phyloP scores from a whole-genome alignment of 2,329 filamentous ascomycete genomes.

The Mollisia scopiformis region DNA sequence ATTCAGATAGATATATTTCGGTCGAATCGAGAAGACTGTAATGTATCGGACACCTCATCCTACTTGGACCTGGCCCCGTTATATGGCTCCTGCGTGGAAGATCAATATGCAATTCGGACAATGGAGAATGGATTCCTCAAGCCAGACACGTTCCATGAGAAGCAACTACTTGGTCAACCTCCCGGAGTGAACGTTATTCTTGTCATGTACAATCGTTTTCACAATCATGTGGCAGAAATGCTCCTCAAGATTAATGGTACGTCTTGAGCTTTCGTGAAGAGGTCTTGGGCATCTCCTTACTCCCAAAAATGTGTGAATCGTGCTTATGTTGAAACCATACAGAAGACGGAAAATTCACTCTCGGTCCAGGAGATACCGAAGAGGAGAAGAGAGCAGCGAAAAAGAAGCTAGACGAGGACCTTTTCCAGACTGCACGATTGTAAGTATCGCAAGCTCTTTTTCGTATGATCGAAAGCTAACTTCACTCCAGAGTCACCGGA shows the following conservation, averaged over 20 bases:
- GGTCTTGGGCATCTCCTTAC: too few species aligned
- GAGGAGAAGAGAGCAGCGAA: constrained; percentile 1
- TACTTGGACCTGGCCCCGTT: constrained; percentile 51
- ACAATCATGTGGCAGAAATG: constrained; percentile 81
- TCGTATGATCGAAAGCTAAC: constrained; percentile 64
- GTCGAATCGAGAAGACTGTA: constrained; percentile 17
- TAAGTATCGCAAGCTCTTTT: constrained; percentile 40
- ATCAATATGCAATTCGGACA: constrained; percentile 59
- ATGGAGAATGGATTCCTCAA: constrained; percentile 73
- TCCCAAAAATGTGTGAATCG: too few species aligned
- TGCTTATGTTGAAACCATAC: too few species aligned
- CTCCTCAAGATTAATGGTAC: constrained; percentile 80
- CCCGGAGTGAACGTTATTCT: constrained; percentile 71
- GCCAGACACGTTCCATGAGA: constrained; percentile 70
- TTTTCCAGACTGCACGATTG: constrained; percentile 76
- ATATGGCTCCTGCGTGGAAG: constrained; percentile 45
- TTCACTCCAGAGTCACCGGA: constrained; percentile 77
- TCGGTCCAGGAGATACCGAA: neutral
- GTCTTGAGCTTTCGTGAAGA: too few species aligned
- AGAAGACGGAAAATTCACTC: constrained; percentile 74
- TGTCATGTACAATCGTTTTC: constrained; percentile 81
- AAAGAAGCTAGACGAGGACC: constrained; percentile 60
- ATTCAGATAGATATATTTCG: constrained; percentile 53
- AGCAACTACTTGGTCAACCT: constrained; percentile 68
- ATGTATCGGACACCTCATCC: constrained; percentile 34